Percentiles rank a stretch among this genome's conserved stretches.
These are phyloP conservation scores for Mycosarcoma maydis DNA, from an alignment of 1,284 basidiomycete genomes.

Conservation along the genomic window DNA sequence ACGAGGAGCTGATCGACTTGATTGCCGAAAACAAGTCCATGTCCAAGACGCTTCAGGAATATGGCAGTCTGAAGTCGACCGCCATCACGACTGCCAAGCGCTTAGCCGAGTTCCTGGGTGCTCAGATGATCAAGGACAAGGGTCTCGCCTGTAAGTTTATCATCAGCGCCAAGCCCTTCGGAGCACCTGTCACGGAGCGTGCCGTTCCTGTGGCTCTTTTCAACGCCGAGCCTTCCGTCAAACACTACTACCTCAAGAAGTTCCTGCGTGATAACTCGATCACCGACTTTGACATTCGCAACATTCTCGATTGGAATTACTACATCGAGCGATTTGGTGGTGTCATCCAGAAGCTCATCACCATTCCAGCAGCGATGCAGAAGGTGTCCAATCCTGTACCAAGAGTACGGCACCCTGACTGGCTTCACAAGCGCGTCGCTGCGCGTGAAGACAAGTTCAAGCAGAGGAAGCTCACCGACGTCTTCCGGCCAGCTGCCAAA, in stretches of 20 bases:
- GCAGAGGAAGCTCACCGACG: slow-evolving; percentile 96
- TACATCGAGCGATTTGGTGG: slow-evolving; percentile 98
- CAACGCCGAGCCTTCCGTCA: slow-evolving; percentile 89
- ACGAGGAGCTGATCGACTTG: slow-evolving; percentile 94
- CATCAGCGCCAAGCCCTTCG: slow-evolving; percentile 91
- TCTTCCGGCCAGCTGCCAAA: slow-evolving; percentile 74
- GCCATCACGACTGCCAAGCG: slow-evolving; percentile 96
- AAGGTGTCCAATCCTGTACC: slow-evolving; percentile 96
- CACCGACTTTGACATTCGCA: slow-evolving; percentile 87
- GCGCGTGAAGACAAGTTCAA: slow-evolving; percentile 94
- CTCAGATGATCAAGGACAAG: slow-evolving; percentile 99
- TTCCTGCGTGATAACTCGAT: slow-evolving; percentile 96
- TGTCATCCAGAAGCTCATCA: slow-evolving; percentile 98
- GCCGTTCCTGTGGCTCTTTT: slow-evolving; percentile 99
- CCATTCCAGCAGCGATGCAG: slow-evolving; percentile 98
- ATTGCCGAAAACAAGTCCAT: slow-evolving; percentile 99
- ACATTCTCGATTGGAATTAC: slow-evolving; percentile 97
- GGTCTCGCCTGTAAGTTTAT: slow-evolving; percentile 99
- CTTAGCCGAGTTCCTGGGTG: slow-evolving; percentile 94
- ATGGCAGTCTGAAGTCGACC: slow-evolving; percentile 95
- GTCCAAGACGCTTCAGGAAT: slow-evolving; percentile 95
- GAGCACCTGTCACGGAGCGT: slow-evolving; percentile 95
- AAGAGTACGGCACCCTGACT: slow-evolving; percentile 94
- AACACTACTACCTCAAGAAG: slow-evolving; percentile 88
- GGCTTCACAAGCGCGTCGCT: slow-evolving; percentile 90